These are phyloP conservation scores for Botrytis cinerea DNA, from an alignment of 2,329 filamentous ascomycete genomes.

Conservation along the genomic window DNA sequence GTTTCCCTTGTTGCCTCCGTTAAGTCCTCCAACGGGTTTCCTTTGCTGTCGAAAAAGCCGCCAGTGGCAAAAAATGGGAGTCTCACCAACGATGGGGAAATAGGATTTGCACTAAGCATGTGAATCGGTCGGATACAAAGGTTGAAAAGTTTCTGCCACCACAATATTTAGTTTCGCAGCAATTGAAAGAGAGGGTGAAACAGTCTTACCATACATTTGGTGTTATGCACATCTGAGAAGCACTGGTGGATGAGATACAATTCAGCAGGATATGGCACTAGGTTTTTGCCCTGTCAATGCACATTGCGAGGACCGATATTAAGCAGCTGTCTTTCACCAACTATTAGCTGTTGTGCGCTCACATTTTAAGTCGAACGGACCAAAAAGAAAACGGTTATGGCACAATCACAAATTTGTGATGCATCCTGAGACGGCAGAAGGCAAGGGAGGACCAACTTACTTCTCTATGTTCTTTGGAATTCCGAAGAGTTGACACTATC, in stretches of 20 bases:
- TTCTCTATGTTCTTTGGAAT: neutral
- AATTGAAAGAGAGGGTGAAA: neutral
- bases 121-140: neutral
- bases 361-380: neutral
- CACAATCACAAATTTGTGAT: neutral
- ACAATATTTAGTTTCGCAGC: neutral
- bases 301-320: neutral
- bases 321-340: neutral
- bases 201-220: neutral
- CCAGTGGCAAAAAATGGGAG: neutral
- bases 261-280: neutral
- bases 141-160: neutral
- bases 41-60: too few relatives aligned
- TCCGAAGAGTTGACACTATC: neutral
- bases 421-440: neutral
- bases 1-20: neutral
- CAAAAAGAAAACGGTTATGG: neutral
- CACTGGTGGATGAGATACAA: neutral
- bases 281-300: neutral
- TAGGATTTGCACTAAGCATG: neutral
- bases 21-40: neutral
- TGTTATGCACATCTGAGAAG: neutral
- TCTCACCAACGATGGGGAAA: neutral
- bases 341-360: neutral
- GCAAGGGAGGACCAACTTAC: neutral